A percentile compares a stretch with the other conserved stretches of the same genome.
phyloP scores from a whole-genome alignment of 2,329 filamentous ascomycete species.

The Ceratocystis lukuohia region DNA sequence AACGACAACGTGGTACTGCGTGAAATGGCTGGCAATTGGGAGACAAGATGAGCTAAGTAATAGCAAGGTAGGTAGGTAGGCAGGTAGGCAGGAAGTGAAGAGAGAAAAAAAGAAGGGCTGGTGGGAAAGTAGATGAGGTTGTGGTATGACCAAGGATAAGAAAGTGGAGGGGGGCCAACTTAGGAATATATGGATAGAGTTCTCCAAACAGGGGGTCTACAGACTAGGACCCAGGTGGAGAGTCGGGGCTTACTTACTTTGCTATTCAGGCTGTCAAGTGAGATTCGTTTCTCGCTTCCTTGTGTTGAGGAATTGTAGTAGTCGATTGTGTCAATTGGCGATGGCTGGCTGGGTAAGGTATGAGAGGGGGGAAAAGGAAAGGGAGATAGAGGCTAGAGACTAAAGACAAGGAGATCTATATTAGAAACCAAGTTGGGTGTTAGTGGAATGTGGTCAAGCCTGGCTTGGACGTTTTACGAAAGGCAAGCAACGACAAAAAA shows the following conservation, averaged over 20 bases:
- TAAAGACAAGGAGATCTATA: constrained; percentile 2
- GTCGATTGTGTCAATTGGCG: neutral
- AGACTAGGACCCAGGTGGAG: neutral
- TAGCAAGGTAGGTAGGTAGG: neutral
- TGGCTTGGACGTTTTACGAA: constrained; percentile 1
- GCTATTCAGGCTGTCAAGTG: neutral
- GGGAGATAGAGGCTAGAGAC: neutral
- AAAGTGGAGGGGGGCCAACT: neutral
- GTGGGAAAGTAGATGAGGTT: neutral
- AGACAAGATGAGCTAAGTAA: neutral
- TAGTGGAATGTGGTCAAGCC: neutral
- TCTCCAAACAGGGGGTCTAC: neutral
- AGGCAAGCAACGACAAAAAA: neutral
- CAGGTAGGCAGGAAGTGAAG: neutral
- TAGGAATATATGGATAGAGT: constrained; percentile 2
- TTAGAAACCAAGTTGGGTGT: neutral
- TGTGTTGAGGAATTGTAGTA: constrained; percentile 3
- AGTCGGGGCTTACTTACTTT: neutral
- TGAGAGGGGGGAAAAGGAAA: neutral
- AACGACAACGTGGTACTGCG: neutral
- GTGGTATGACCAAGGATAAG: constrained; percentile 2
- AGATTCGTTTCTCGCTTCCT: constrained; percentile 3
- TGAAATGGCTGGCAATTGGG: neutral
- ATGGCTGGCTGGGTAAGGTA: neutral
- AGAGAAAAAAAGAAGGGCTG: constrained; percentile 5